Evolutionary conservation across 2,329 filamentous ascomycete species (phyloP).

Genomic region (Penicillium hordei): DNA sequence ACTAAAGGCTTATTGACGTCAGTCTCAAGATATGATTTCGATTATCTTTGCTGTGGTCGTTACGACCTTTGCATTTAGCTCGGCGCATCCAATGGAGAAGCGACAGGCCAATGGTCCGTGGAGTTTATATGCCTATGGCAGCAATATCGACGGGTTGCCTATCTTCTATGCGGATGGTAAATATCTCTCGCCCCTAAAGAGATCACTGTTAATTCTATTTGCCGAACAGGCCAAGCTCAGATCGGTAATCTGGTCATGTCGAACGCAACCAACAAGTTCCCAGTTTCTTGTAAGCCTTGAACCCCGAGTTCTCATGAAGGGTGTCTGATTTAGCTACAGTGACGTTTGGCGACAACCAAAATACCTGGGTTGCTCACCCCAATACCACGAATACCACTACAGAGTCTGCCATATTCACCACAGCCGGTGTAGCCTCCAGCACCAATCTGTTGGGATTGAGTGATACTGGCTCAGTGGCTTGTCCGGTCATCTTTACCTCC

Average conservation of each 20-base stretch:
- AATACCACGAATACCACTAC: not conserved
- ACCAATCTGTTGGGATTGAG: not conserved
- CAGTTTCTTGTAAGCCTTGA: not conserved
- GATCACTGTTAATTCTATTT: not conserved
- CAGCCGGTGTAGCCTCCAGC: not conserved
- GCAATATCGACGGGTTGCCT: not conserved
- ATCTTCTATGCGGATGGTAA: conserved; percentile 5
- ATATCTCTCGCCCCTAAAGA: not conserved
- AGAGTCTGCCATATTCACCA: not conserved
- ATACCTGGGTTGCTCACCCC: not conserved
- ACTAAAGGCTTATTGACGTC: not conserved
- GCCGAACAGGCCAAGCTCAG: conserved; percentile 3
- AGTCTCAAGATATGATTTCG: not conserved
- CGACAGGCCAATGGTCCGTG: not conserved
- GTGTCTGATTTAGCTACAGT: not conserved
- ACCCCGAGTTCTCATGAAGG: not conserved
- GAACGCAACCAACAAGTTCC: conserved; percentile 5
- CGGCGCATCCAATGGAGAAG: not conserved
- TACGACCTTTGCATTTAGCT: not conserved
- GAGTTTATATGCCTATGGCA: conserved; percentile 2
- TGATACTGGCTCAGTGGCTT: not conserved
- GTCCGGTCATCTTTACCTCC: not conserved
- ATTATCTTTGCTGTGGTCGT: not conserved
- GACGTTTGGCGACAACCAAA: not conserved
- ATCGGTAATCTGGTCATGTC: conserved; percentile 6